A percentile compares a stretch with the other conserved stretches of the same genome.
phyloP scores from a whole-genome alignment of 768 basidiomycete genomes.

The Sistotremastrum niveocremeum region DNA sequence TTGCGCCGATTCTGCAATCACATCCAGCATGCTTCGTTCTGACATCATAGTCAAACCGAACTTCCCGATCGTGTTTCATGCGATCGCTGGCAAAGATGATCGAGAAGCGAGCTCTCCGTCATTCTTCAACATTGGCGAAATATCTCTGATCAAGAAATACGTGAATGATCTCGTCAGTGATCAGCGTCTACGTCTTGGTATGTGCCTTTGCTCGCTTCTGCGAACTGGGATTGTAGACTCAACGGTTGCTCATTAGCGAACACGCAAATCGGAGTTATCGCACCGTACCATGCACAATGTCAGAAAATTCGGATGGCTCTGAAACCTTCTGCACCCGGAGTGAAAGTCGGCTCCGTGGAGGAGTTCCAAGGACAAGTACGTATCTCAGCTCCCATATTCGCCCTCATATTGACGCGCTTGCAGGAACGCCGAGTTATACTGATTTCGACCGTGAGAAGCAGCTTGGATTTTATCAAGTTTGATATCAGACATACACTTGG shows the following conservation, averaged over 20 bases:
- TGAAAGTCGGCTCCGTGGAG: constrained; percentile 26
- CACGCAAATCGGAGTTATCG: constrained; percentile 24
- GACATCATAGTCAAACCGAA: constrained; percentile 14
- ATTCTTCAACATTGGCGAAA: constrained; percentile 28
- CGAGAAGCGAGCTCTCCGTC: constrained; percentile 24
- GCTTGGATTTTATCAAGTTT: constrained; percentile 31
- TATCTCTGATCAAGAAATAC: constrained; percentile 21
- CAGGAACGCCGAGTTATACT: constrained; percentile 47
- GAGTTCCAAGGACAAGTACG: constrained; percentile 28
- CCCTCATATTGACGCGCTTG: not conserved
- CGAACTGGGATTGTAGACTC: not conserved
- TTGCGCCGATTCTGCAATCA: constrained; percentile 13
- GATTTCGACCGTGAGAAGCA: constrained; percentile 46
- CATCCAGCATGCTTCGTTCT: constrained; percentile 15
- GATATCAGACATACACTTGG: constrained; percentile 44
- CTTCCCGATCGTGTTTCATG: constrained; percentile 23
- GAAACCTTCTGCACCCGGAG: constrained; percentile 4
- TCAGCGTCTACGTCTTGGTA: constrained; percentile 17
- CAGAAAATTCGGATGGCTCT: constrained; percentile 18
- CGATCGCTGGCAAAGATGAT: constrained; percentile 19
- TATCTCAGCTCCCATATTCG: not conserved
- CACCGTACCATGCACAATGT: constrained; percentile 27
- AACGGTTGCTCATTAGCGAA: constrained; percentile 8
- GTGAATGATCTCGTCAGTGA: constrained; percentile 16
- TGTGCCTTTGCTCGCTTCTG: constrained; percentile 3